Conservation (phyloP, 2,329 filamentous ascomycete genomes). For the Fusarium lateritium region DNA sequence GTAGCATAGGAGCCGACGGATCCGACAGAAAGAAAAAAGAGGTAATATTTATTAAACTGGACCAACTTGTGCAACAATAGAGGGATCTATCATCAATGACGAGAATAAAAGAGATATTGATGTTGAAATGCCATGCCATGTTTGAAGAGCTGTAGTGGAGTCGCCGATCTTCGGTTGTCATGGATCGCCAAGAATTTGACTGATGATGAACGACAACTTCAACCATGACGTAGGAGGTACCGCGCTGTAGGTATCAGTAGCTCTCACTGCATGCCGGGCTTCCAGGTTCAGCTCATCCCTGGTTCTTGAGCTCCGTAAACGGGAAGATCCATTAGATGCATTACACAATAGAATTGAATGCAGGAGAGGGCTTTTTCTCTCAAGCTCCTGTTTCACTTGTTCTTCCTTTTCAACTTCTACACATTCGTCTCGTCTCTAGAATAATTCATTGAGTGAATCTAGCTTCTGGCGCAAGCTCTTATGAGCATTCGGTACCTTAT, state of each 20-base stretch:
- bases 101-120: conserved; percentile 6
- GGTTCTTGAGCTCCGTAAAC: conserved; percentile 36
- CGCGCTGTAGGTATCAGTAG: conserved; percentile 11
- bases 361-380: conserved; percentile 3
- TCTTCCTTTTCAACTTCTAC: conserved; percentile 3
- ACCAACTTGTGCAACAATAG: not conserved
- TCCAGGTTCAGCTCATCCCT: conserved; percentile 10
- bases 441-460: conserved; percentile 22
- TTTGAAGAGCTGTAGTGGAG: conserved; percentile 29
- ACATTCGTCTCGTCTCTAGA: too few relatives aligned
- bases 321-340: conserved; percentile 31
- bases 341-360: conserved; percentile 32
- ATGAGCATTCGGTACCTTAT: conserved; percentile 8
- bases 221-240: conserved; percentile 37
- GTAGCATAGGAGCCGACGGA: conserved; percentile 28
- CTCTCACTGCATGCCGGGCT: not conserved
- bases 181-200: conserved; percentile 39
- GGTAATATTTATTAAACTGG: not conserved
- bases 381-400: not conserved
- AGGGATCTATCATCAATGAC: conserved; percentile 18
- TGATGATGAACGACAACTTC: conserved; percentile 25
- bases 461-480: conserved; percentile 2
- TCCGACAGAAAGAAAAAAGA: conserved; percentile 10
- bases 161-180: conserved; percentile 36
- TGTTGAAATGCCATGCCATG: conserved; percentile 15